These are phyloP conservation scores for Cardiospermum halicacabum DNA, from an alignment of 345 rosid species.

Conservation along the genomic window DNA sequence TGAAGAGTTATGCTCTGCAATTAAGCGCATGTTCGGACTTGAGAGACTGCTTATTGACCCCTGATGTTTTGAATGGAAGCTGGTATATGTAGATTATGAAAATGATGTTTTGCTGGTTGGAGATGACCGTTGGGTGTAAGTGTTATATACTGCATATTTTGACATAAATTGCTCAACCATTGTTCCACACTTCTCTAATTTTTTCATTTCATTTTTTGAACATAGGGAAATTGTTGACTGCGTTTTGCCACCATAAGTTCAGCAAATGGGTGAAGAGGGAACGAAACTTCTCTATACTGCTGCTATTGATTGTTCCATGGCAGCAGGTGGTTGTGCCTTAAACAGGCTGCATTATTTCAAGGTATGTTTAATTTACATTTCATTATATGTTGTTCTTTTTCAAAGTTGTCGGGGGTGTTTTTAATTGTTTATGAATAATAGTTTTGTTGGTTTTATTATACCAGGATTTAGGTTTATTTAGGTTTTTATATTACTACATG, in stretches of 20 bases:
- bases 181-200: no score
- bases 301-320: conserved; percentile 29
- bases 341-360: background rate
- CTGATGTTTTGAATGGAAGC: conserved; percentile 83
- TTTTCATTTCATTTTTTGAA: background rate
- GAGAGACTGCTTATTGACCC: conserved; percentile 78
- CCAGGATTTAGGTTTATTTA: no score
- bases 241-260: conserved; percentile 93
- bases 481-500: no score
- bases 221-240: conserved; percentile 91
- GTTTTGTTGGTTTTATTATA: no score
- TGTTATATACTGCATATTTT: no score
- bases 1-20: conserved; percentile 70
- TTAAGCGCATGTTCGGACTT: conserved; percentile 91
- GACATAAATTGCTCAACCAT: no score
- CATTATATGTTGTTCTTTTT: no score
- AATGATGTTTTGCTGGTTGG: conserved; percentile 94
- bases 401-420: no score
- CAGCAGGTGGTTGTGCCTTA: conserved; percentile 26
- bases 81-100: conserved; percentile 95
- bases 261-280: conserved; percentile 99
- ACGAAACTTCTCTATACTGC: conserved; percentile 88
- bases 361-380: no score
- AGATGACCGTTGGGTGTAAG: conserved; percentile 99
- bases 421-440: no score